Evolutionary conservation across 495 filamentous ascomycete species (phyloP), one percentile per base, ranked within the genome.

Genomic region (Hypoxylon fragiforme): DNA sequence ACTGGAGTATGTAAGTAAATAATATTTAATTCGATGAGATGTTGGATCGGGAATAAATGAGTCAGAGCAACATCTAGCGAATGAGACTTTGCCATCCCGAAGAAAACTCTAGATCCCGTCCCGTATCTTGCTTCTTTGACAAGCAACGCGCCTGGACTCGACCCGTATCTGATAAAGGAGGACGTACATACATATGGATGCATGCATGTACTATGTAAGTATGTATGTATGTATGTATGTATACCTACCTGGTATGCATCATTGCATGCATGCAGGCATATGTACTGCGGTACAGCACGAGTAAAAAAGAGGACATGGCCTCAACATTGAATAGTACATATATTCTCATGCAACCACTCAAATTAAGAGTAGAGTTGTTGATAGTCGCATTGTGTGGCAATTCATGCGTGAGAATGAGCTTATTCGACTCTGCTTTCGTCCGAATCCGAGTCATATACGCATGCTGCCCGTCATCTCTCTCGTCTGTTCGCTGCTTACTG

Each of bases 191-290:
- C 48, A 66, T 67, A 55, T 65, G 61, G n/a, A 55, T 45, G 34
- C 64, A 70, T 63, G 62, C 14, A 60, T 65, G 57, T 65, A 68
- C 58, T 54, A 20, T 4, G 30, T n/a, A 41, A 50, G 26, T 30
- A 30, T 5, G 26, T 5, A 30, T 30, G n/a, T 30, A 30, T 37
- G 2, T 37, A 37, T 3, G 51, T 34, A 62, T 43, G 52, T 52
- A 55, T 41, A 47, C n/a, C n/a, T n/a, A n/a, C n/a, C n/a, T n/a
- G n/a, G n/a, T n/a, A n/a, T n/a, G n/a, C n/a, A n/a, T n/a, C n/a
- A n/a, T n/a, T 36, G 36, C 54, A 61, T 52, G 58, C 37, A 56
- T 28, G 46, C n/a, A n/a, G n/a, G n/a, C n/a, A n/a, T n/a, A n/a
- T n/a, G n/a, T n/a, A n/a, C 46, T 39, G 58, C 38, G 38, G 40